phyloP scores from a whole-genome alignment of 2,329 filamentous ascomycete genomes.

The Westerdykella aurantiaca region DNA sequence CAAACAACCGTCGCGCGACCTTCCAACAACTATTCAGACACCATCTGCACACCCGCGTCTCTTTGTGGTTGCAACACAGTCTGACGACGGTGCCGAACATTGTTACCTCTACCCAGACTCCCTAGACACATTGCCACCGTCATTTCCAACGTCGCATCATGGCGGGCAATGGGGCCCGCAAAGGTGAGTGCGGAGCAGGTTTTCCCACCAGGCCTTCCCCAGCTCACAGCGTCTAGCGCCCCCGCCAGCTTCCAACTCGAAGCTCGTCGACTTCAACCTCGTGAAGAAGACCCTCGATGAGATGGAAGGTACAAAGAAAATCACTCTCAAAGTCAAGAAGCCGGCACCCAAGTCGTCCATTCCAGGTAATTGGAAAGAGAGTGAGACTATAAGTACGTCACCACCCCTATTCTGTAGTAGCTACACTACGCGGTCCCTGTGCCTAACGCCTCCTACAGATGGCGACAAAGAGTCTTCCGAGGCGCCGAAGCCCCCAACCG shows the following conservation, averaged over 20 bases:
- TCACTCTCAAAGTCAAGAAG: constrained; percentile 52
- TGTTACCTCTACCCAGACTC: too few relatives aligned
- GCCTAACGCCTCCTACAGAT: constrained; percentile 13
- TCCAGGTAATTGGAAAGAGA: constrained; percentile 67
- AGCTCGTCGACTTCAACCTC: constrained; percentile 24
- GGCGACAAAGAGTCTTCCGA: constrained; percentile 18
- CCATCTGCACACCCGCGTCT: too few relatives aligned
- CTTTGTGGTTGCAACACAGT: too few relatives aligned
- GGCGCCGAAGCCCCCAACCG: constrained; percentile 9
- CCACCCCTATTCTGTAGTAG: background rate
- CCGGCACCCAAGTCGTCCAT: constrained; percentile 57
- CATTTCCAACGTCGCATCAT: too few relatives aligned
- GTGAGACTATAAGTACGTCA: constrained; percentile 54
- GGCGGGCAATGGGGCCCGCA: constrained; percentile 29
- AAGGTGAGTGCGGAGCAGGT: constrained; percentile 24
- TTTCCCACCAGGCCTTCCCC: constrained; percentile 12
- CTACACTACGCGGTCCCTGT: background rate
- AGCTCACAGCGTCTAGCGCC: constrained; percentile 20
- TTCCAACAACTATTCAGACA: too few relatives aligned
- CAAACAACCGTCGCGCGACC: too few relatives aligned
- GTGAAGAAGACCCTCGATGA: too few relatives aligned
- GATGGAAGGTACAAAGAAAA: background rate
- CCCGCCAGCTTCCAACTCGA: constrained; percentile 16
- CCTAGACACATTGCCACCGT: too few relatives aligned
- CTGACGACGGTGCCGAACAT: too few relatives aligned